Base-by-base conservation (phyloP, 1,139 yeast species). In the Starmera stellimalicola region DNA sequence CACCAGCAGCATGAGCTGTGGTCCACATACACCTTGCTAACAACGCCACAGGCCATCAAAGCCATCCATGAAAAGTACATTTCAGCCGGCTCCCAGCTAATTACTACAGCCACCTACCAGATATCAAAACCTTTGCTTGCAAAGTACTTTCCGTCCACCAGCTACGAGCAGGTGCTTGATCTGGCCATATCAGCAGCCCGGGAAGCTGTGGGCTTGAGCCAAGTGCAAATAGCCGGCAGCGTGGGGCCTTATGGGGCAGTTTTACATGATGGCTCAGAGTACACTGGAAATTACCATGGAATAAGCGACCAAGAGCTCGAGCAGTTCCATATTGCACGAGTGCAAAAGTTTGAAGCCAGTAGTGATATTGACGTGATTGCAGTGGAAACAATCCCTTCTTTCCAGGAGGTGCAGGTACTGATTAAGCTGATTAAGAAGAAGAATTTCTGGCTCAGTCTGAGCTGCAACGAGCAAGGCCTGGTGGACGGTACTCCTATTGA, bases 171-270 rank as follows among this genome's bases (percentile, higher is more conserved):
- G 3, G 38, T 53, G 4, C 48, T 51, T 30, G 24, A 33, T 7
- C 38, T 38, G 25, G 50, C 61, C 8, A 47, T 60, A 14, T 57
- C 47, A 7, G 38, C 54, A 10, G 63, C 55, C n/a, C 46, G 47
- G 12, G 33, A 29, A 34, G 62, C 49, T 9, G 41, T 44, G 24
- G 30, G 14, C 19, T 34, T 42, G 8, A 19, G 19, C 5, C 46
- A 35, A 40, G 62, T 43, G 31, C 46, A 37, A 30, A 63, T 77
- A 6, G 70, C 70, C 8, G 87, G 78, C 0, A 71, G 81, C 8
- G 51, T 78, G n/a, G 91, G 88, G 0, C 85, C 91, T 0, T 80
- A 72, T 48, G 88, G 87, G 2, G 78, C 84, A 0, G 73, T 54
- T 41, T 51, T 77, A 27, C 73, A 77, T 18, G 66, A 74, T 42